Percentiles rank a stretch among this genome's conserved stretches.
These are phyloP conservation scores for Henckelia pumila DNA, from an alignment of 257 asterid genomes.

Conservation along the genomic window DNA sequence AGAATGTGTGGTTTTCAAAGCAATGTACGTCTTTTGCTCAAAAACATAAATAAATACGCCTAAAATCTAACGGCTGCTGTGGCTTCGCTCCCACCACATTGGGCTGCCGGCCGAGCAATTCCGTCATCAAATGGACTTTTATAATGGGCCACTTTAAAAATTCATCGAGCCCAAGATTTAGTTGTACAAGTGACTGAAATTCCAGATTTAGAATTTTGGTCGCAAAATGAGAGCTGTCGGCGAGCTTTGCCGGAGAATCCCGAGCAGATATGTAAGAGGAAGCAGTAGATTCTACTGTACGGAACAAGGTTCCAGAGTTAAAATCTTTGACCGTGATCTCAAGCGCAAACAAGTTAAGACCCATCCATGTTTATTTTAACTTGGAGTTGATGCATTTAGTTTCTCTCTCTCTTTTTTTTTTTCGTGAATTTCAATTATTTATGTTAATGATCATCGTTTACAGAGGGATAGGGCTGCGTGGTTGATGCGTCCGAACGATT, in stretches of 20 bases:
- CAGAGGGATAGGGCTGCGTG: slow-evolving; percentile 98
- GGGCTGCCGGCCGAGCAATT: no score
- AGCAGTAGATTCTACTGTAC: slow-evolving; percentile 42
- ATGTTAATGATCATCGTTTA: slow-evolving; percentile 4
- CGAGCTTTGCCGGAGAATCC: slow-evolving; percentile 39
- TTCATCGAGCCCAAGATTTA: neutral
- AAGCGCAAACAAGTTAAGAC: slow-evolving; percentile 74
- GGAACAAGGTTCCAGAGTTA: slow-evolving; percentile 60
- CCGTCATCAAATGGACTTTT: no score
- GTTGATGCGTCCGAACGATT: slow-evolving; percentile 70
- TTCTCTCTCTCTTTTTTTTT: neutral
- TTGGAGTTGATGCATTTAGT: neutral
- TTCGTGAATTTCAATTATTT: neutral
- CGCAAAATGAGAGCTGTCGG: slow-evolving; percentile 34
- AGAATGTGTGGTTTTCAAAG: no score
- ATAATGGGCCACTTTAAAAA: neutral
- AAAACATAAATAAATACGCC: no score
- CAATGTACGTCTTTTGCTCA: no score
- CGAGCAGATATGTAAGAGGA: slow-evolving; percentile 26
- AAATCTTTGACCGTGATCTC: slow-evolving; percentile 84
- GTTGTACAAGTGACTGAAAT: no score
- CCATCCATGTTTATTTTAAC: neutral
- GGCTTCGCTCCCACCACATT: no score
- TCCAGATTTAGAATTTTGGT: slow-evolving; percentile 8
- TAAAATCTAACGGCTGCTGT: no score